These are phyloP conservation scores for Terfezia claveryi DNA, from an alignment of 495 filamentous ascomycete genomes.

Conservation along the genomic window DNA sequence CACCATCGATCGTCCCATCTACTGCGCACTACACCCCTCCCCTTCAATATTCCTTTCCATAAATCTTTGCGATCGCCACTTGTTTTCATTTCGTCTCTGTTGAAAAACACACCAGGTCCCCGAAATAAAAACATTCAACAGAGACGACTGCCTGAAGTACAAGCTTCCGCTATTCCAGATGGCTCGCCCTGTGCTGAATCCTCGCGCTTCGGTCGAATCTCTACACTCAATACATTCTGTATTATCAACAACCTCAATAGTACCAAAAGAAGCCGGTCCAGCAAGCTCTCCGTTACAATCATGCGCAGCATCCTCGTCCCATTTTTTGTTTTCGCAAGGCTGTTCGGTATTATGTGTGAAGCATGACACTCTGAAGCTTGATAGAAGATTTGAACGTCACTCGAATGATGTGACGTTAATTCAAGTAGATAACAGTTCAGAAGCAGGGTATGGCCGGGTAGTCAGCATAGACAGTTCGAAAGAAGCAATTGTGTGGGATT, in stretches of 20 bases:
- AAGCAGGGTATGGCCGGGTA: slow-evolving; percentile 51
- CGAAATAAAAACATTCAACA: no score
- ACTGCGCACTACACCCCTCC: neutral
- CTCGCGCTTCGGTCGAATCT: neutral
- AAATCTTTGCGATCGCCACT: neutral
- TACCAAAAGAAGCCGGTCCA: slow-evolving; percentile 2
- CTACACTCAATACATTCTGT: neutral
- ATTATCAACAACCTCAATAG: neutral
- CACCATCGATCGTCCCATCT: neutral
- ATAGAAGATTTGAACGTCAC: slow-evolving; percentile 69
- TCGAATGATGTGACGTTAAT: slow-evolving; percentile 62
- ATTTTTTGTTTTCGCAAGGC: slow-evolving; percentile 16
- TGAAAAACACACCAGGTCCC: no score
- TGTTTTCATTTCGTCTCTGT: neutral
- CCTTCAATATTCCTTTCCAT: neutral
- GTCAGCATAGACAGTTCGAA: slow-evolving; percentile 83
- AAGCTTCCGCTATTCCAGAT: neutral
- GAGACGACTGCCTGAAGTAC: neutral
- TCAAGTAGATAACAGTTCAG: slow-evolving; percentile 79
- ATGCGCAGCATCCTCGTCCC: slow-evolving; percentile 14
- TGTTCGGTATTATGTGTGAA: slow-evolving; percentile 26
- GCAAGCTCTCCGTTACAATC: slow-evolving; percentile 9
- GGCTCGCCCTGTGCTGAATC: neutral
- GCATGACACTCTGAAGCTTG: slow-evolving; percentile 78
- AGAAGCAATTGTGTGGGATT: slow-evolving; percentile 91